These are phyloP conservation scores for Chiua sp. DNA, from an alignment of 1,284 basidiomycete species.

Conservation along the genomic window DNA sequence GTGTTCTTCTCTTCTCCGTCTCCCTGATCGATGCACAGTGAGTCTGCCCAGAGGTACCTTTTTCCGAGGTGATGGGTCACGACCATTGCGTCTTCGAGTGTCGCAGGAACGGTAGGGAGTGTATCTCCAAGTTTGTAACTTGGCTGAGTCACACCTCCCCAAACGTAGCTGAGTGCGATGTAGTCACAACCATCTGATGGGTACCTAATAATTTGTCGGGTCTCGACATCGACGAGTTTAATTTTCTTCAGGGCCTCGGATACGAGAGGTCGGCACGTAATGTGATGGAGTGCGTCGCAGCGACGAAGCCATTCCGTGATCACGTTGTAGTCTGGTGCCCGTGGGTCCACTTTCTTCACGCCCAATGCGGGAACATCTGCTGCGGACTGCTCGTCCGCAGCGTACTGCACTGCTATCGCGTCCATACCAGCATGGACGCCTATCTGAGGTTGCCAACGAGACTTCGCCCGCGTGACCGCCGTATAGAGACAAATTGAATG, in stretches of 20 bases:
- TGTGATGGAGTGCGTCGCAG: constrained; percentile 11
- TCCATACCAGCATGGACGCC: constrained; percentile 5
- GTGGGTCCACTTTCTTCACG: constrained; percentile 6
- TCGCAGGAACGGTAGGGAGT: constrained; percentile 13
- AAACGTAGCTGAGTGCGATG: constrained; percentile 29
- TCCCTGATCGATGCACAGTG: constrained; percentile 24
- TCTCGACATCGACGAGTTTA: constrained; percentile 18
- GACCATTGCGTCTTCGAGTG: constrained; percentile 22
- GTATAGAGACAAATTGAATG: constrained; percentile 21
- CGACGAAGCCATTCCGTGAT: constrained; percentile 16
- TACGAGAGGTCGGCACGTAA: constrained; percentile 4
- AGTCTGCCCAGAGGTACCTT: constrained; percentile 23
- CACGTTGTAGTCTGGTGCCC: constrained; percentile 2
- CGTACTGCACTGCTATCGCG: constrained; percentile 6
- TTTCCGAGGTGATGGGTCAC: constrained; percentile 18
- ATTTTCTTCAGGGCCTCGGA: constrained; percentile 10
- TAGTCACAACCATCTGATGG: constrained; percentile 11
- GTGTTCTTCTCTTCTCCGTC: constrained; percentile 13
- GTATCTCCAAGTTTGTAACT: constrained; percentile 10
- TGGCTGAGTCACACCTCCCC: constrained; percentile 20
- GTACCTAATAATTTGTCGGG: constrained; percentile 15
- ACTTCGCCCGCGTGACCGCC: not conserved
- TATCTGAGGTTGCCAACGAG: not conserved
- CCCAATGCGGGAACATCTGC: constrained; percentile 1
- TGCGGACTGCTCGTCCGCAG: not conserved